phyloP scores from a whole-genome alignment of 768 basidiomycete species.

The Hypholoma sublateritium region DNA sequence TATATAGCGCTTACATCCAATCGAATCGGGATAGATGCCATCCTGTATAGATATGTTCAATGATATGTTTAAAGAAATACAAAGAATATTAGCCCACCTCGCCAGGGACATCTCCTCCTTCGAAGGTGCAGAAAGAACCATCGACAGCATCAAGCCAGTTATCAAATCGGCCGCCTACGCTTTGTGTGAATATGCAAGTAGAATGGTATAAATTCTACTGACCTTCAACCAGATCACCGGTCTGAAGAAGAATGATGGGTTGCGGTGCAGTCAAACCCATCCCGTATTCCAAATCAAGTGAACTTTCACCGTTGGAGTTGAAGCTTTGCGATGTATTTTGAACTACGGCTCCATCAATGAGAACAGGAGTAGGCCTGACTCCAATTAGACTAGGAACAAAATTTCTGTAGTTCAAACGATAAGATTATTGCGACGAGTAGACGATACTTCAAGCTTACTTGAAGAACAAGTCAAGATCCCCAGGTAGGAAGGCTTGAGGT shows the following conservation, averaged over 20 bases:
- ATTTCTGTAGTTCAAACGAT: slow-evolving; percentile 20
- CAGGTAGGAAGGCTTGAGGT: slow-evolving; percentile 44
- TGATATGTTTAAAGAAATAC: not conserved
- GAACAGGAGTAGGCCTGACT: not conserved
- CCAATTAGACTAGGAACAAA: slow-evolving; percentile 31
- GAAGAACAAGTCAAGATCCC: slow-evolving; percentile 48
- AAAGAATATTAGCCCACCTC: slow-evolving; percentile 20
- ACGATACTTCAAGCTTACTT: slow-evolving; percentile 7
- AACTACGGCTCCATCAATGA: not conserved
- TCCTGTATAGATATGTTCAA: slow-evolving; percentile 8
- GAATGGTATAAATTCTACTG: not conserved
- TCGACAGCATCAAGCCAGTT: slow-evolving; percentile 49
- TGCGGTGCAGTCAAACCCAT: not conserved
- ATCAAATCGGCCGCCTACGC: slow-evolving; percentile 42
- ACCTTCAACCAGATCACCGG: not conserved
- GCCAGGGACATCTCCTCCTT: slow-evolving; percentile 43
- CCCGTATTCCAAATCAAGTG: slow-evolving; percentile 19
- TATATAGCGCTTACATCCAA: slow-evolving; percentile 16
- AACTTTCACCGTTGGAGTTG: slow-evolving; percentile 46
- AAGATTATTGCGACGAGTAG: not conserved
- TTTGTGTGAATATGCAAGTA: not conserved
- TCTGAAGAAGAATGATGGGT: not conserved
- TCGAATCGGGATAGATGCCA: slow-evolving; percentile 21
- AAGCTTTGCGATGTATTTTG: not conserved
- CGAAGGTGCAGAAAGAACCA: slow-evolving; percentile 41